phyloP scores from a whole-genome alignment of 2,329 filamentous ascomycete genomes.

The Shiraia sp. region DNA sequence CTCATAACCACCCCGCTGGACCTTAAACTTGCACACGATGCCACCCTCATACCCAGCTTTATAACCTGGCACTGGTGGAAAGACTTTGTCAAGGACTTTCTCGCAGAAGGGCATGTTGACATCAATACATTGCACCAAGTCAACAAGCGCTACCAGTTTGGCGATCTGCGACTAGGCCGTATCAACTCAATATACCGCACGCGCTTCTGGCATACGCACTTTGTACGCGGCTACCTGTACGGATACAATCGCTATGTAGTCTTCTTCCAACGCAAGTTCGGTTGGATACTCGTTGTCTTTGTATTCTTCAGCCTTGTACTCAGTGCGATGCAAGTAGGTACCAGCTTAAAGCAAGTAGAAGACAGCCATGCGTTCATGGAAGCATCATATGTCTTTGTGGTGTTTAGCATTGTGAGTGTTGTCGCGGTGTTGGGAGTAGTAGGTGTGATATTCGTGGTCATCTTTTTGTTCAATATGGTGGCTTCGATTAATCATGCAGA shows the following conservation, averaged over 20 bases:
- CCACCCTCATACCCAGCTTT: slow-evolving; percentile 29
- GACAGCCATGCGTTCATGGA: slow-evolving; percentile 26
- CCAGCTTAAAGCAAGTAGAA: slow-evolving; percentile 27
- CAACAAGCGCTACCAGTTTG: slow-evolving; percentile 44
- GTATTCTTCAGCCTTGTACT: slow-evolving; percentile 44
- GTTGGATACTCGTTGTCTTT: slow-evolving; percentile 43
- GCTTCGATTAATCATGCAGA: slow-evolving; percentile 36
- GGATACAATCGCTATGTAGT: slow-evolving; percentile 46
- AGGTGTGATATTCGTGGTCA: slow-evolving; percentile 30
- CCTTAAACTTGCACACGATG: slow-evolving; percentile 37
- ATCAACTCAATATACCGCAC: slow-evolving; percentile 44
- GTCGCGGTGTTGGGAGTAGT: slow-evolving; percentile 32
- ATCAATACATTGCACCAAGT: slow-evolving; percentile 39
- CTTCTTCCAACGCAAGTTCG: slow-evolving; percentile 46
- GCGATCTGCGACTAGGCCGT: slow-evolving; percentile 39
- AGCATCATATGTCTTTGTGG: slow-evolving; percentile 39
- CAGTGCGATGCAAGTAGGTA: slow-evolving; percentile 45
- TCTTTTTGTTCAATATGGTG: slow-evolving; percentile 44
- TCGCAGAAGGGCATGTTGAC: slow-evolving; percentile 23
- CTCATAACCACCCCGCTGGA: slow-evolving; percentile 39
- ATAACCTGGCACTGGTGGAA: slow-evolving; percentile 44
- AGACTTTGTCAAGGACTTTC: slow-evolving; percentile 31
- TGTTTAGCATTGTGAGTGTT: slow-evolving; percentile 42
- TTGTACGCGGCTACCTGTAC: slow-evolving; percentile 45
- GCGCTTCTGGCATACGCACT: slow-evolving; percentile 37